phyloP scores from a whole-genome alignment of 208 protist species.

The Wallacemonas sp. region DNA sequence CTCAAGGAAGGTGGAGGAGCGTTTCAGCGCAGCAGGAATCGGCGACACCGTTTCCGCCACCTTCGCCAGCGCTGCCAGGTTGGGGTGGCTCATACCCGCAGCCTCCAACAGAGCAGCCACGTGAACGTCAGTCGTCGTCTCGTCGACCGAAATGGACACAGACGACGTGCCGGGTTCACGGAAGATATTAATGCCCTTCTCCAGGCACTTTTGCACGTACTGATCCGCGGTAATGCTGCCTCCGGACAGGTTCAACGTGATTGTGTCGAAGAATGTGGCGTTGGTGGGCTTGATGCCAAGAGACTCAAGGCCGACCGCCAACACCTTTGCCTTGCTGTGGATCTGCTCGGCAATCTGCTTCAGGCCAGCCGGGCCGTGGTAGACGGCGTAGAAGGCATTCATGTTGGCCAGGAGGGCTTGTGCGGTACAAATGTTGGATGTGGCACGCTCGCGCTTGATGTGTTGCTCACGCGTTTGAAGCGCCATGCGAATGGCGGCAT shows the following conservation, averaged over 20 bases:
- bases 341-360: conserved; percentile 91
- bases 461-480: conserved; percentile 99
- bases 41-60: conserved; percentile 41
- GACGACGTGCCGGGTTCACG: conserved; percentile 44
- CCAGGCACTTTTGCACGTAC: conserved; percentile 55
- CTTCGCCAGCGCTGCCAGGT: conserved; percentile 39
- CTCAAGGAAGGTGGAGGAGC: conserved; percentile 86
- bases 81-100: conserved; percentile 60
- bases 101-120: conserved; percentile 75
- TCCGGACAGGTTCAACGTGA: conserved; percentile 66
- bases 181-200: conserved; percentile 93
- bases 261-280: conserved; percentile 90
- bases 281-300: conserved; percentile 64
- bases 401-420: conserved; percentile 98
- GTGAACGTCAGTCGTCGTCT: conserved; percentile 88
- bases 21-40: conserved; percentile 50
- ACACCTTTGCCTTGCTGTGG: conserved; percentile 75
- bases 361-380: conserved; percentile 97
- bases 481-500: conserved; percentile 95
- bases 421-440: conserved; percentile 98
- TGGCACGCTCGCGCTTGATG: conserved; percentile 96
- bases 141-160: conserved; percentile 93
- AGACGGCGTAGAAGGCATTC: conserved; percentile 96
- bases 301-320: conserved; percentile 86
- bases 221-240: conserved; percentile 46